phyloP scores from a whole-genome alignment of 306 rosid genomes.

The Mucuna pruriens region DNA sequence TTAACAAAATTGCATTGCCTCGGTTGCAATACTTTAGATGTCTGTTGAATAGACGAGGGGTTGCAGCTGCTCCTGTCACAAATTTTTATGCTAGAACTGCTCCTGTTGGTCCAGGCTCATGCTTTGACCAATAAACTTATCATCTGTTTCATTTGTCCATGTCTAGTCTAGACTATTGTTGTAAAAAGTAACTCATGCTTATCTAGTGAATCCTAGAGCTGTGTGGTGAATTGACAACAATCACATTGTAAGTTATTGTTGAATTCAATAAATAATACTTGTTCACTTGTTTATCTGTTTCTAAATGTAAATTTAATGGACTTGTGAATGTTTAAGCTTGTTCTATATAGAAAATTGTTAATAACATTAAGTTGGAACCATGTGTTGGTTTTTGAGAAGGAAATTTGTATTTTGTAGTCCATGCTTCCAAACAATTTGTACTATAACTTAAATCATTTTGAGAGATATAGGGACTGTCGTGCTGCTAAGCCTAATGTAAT shows the following conservation, averaged over 20 bases:
- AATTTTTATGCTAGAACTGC: slow-evolving; percentile 67
- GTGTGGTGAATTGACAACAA: not conserved
- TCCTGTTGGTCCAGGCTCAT: slow-evolving; percentile 82
- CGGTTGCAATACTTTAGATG: slow-evolving; percentile 91
- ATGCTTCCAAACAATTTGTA: not conserved
- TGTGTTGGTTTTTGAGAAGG: too few species aligned
- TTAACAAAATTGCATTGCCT: slow-evolving; percentile 49
- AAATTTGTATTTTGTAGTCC: not conserved
- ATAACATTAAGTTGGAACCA: not conserved
- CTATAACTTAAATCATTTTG: too few species aligned
- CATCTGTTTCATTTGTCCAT: not conserved
- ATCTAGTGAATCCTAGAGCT: slow-evolving; percentile 11
- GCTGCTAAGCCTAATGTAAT: too few species aligned
- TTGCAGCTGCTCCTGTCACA: slow-evolving; percentile 85
- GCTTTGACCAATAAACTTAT: slow-evolving; percentile 65
- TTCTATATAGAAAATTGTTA: not conserved
- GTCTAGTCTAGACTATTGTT: slow-evolving; percentile 1
- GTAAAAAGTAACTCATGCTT: not conserved
- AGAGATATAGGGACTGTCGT: too few species aligned
- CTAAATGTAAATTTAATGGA: slow-evolving; percentile 19
- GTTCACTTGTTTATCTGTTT: not conserved
- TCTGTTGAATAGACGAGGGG: slow-evolving; percentile 76
- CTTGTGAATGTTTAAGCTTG: not conserved
- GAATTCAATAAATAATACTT: slow-evolving; percentile 15
- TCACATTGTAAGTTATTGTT: slow-evolving; percentile 41